Conservation (phyloP, 1,284 basidiomycete species). For the Irpex rosettiformis region DNA sequence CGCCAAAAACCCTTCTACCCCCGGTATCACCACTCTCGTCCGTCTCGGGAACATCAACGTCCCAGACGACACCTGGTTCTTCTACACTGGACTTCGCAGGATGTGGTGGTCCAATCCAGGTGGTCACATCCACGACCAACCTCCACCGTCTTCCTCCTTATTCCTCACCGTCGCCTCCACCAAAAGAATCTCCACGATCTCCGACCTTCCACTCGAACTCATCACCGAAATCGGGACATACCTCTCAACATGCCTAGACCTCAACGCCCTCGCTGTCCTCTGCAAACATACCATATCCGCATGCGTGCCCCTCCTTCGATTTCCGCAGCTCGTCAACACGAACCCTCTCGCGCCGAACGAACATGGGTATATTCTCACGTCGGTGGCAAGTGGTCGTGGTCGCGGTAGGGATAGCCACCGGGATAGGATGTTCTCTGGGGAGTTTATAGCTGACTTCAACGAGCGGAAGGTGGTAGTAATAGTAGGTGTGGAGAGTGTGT, state of each 20-base stretch:
- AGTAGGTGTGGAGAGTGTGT: too few relatives aligned
- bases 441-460: too few relatives aligned
- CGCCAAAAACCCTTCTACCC: background rate
- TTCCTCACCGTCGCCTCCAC: too few relatives aligned
- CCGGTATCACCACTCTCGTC: background rate
- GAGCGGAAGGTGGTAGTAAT: too few relatives aligned
- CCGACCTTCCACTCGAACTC: background rate
- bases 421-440: too few relatives aligned
- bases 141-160: too few relatives aligned
- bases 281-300: background rate
- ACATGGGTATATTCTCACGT: background rate
- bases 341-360: background rate
- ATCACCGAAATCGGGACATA: background rate
- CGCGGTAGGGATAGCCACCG: too few relatives aligned
- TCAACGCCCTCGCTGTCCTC: background rate
- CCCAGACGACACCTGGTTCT: too few relatives aligned
- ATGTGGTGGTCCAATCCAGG: background rate
- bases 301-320: background rate
- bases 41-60: background rate
- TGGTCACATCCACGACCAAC: too few relatives aligned
- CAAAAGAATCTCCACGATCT: too few relatives aligned
- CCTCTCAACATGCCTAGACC: background rate
- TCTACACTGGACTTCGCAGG: background rate
- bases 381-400: too few relatives aligned
- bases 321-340: background rate